phyloP scores from a whole-genome alignment of 192 early-diverging fungal species.

The Coemansia sp. region DNA sequence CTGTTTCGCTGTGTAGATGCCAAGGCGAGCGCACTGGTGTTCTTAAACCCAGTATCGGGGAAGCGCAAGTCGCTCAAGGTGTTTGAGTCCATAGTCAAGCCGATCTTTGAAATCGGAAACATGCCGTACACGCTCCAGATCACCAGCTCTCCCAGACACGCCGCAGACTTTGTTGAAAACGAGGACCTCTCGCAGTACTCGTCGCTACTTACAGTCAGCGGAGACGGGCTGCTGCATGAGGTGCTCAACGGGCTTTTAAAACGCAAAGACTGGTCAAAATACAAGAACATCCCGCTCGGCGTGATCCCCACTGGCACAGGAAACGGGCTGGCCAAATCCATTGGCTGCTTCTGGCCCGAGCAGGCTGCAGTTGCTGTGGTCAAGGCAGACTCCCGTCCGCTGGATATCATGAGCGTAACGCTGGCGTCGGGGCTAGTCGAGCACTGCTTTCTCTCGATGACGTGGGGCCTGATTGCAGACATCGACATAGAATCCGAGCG shows the following conservation, averaged over 20 bases:
- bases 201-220: constrained; percentile 42
- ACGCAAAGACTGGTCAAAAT: constrained; percentile 45
- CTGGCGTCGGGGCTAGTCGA: constrained; percentile 43
- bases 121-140: constrained; percentile 40
- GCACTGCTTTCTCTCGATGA: constrained; percentile 57
- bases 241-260: constrained; percentile 48
- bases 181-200: constrained; percentile 41
- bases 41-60: constrained; percentile 50
- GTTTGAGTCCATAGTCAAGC: constrained; percentile 51
- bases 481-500: constrained; percentile 64
- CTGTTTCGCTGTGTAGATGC: constrained; percentile 17
- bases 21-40: constrained; percentile 26
- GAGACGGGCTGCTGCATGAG: constrained; percentile 53
- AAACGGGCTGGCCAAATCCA: constrained; percentile 53
- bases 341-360: constrained; percentile 47
- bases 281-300: constrained; percentile 40
- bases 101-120: constrained; percentile 41
- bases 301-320: constrained; percentile 49
- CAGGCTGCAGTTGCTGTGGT: constrained; percentile 57
- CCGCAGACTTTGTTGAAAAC: constrained; percentile 30
- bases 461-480: constrained; percentile 62
- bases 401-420: constrained; percentile 61
- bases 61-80: constrained; percentile 40
- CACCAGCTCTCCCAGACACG: constrained; percentile 34
- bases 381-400: constrained; percentile 49